phyloP scores from a whole-genome alignment of 352 stramenopile genomes.

The Phytophthora meadii region DNA sequence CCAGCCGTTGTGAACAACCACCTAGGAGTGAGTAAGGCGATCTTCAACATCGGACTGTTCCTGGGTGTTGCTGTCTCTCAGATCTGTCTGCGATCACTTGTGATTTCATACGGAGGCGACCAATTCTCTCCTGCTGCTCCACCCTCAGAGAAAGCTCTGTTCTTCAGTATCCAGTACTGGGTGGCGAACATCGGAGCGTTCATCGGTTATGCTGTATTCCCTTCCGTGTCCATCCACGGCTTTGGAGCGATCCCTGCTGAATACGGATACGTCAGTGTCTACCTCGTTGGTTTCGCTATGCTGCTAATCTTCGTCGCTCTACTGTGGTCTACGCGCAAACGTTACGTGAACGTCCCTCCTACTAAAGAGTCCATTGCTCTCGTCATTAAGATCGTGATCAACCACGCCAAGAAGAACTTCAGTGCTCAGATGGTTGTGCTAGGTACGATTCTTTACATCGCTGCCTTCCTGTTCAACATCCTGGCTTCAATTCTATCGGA shows the following conservation, averaged over 20 bases:
- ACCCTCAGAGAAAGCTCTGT: conserved; percentile 57
- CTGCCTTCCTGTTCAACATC: conserved; percentile 59
- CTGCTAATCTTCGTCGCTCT: conserved; percentile 47
- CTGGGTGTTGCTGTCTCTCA: conserved; percentile 50
- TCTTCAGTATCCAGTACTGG: conserved; percentile 89
- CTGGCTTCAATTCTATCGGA: conserved; percentile 52
- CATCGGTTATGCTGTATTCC: conserved; percentile 80
- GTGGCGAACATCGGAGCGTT: conserved; percentile 75
- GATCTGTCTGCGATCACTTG: conserved; percentile 60
- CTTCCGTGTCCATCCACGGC: conserved; percentile 76
- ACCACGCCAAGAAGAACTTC: conserved; percentile 33
- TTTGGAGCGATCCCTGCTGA: conserved; percentile 51
- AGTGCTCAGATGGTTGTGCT: conserved; percentile 42
- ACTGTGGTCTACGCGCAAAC: conserved; percentile 42
- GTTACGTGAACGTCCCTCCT: conserved; percentile 58
- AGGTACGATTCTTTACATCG: conserved; percentile 43
- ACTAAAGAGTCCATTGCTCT: conserved; percentile 45
- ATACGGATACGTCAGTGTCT: conserved; percentile 58
- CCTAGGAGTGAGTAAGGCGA: conserved; percentile 31
- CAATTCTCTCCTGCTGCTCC: conserved; percentile 57
- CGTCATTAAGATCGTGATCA: conserved; percentile 46
- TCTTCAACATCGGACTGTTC: conserved; percentile 68
- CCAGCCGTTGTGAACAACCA: conserved; percentile 43
- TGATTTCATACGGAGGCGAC: conserved; percentile 70
- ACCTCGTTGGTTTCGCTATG: conserved; percentile 55